Evolutionary conservation across 345 rosid genomes (phyloP), one percentile per base, ranked within the genome.

Genomic region (Schrenkiella parvula): DNA sequence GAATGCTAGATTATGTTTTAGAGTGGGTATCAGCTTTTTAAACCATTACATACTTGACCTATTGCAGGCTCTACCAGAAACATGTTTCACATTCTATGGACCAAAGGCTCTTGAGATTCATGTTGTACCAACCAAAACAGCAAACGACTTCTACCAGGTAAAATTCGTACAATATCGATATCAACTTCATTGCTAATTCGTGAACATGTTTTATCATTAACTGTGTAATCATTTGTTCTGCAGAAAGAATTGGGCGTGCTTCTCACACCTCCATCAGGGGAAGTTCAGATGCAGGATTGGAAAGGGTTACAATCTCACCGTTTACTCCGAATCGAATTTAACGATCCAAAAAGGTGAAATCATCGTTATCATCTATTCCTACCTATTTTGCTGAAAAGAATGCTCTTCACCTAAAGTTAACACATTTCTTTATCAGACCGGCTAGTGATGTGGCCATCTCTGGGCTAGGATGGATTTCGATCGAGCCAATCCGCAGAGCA

Each of bases 381-480:
- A 43, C 35, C 8, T 37, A 9, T 32, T 25, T 29, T 34, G 14
- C 12, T 53, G 43, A 31, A 72, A 31, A 8, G 12, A 37, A n/a
- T 37, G 38, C 3, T 48, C 44, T 18, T 48, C 37, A 29, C 51
- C 19, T 38, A 29, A 63, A 26, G 2, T 21, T 50, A 15, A 5
- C 29, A 25, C 35, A 8, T 18, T 38, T 79, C 61, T 71, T 46
- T 51, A 23, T 15, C 88, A 95, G 96, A 78, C 97, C 96, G 34
- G 95, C 89, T 15, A 82, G 87, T 63, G 99, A 95, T 64, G 80
- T 95, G 32, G 96, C 99, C 10, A 84, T 91, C 75, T 95, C 99
- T 0, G 99, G 99, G 25, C 82, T 91, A 29, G 99, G 99, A 78
- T 89, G 99, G 99, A 86, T 95, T 26, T 57, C 89, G 14, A 69